Conservation (phyloP, 768 basidiomycete genomes). For the Hebeloma cylindrosporum region DNA sequence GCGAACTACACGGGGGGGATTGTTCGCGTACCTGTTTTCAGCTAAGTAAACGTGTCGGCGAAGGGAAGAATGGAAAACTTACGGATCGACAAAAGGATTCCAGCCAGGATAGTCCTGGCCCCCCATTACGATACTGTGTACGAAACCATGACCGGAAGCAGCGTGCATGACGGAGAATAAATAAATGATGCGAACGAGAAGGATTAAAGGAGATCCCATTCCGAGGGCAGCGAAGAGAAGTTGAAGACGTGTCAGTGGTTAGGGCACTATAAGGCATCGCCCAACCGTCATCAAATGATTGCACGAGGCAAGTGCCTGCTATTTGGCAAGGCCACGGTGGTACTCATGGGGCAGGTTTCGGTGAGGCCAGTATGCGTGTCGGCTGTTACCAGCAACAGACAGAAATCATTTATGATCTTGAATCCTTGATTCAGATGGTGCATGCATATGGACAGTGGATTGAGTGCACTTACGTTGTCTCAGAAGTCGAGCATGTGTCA, state of each 20-base stretch:
- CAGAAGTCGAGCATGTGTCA: too few relatives aligned
- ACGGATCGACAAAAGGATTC: conserved; percentile 42
- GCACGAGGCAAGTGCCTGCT: too few relatives aligned
- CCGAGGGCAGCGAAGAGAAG: neutral
- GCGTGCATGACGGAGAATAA: conserved; percentile 19
- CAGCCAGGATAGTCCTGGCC: conserved; percentile 36
- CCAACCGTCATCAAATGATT: too few relatives aligned
- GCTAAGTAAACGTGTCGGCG: conserved; percentile 5
- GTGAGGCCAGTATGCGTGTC: too few relatives aligned
- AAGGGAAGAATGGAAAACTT: conserved; percentile 12
- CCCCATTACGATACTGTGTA: conserved; percentile 31
- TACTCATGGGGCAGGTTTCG: too few relatives aligned
- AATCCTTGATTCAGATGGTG: too few relatives aligned
- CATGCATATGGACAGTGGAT: too few relatives aligned
- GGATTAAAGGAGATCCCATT: conserved; percentile 12
- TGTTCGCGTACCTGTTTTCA: conserved; percentile 26
- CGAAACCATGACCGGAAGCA: conserved; percentile 35
- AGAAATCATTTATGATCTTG: too few relatives aligned
- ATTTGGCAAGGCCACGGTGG: too few relatives aligned
- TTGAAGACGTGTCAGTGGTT: conserved; percentile 2
- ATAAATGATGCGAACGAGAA: conserved; percentile 15
- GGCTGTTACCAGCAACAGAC: too few relatives aligned
- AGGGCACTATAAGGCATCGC: too few relatives aligned
- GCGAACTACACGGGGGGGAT: conserved; percentile 32
- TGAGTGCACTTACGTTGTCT: too few relatives aligned